Evolutionary conservation across 768 basidiomycete genomes (phyloP).

Genomic region (Imleria badia): DNA sequence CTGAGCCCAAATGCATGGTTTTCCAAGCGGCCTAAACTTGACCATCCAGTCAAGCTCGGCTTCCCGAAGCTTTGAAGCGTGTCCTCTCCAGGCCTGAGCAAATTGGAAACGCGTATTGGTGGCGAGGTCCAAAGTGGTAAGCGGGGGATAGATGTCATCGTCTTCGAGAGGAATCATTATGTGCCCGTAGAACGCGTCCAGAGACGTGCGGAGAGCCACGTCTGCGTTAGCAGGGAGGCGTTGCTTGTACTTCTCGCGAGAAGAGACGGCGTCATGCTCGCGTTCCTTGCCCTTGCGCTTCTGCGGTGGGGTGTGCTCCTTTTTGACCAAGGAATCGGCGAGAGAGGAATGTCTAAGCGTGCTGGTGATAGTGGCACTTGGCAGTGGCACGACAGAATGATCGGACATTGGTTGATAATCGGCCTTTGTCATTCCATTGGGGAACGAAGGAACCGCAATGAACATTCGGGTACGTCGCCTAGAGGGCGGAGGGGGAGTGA

Average conservation of each 20-base stretch:
- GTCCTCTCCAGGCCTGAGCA: conserved; percentile 17
- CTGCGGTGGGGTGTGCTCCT: background rate
- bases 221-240: background rate
- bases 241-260: background rate
- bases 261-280: background rate
- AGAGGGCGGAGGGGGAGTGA: conserved; percentile 27
- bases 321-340: background rate
- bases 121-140: conserved; percentile 14
- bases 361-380: background rate
- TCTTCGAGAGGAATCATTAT: conserved; percentile 15
- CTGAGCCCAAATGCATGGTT: conserved; percentile 1
- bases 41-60: conserved; percentile 5
- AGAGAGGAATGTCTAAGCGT: background rate
- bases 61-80: conserved; percentile 11
- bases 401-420: conserved; percentile 16
- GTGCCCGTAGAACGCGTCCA: conserved; percentile 13
- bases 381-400: background rate
- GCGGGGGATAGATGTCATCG: conserved; percentile 16
- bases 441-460: conserved; percentile 22
- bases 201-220: background rate
- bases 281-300: conserved; percentile 26
- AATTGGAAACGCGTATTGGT: conserved; percentile 28
- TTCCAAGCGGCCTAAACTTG: background rate
- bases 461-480: conserved; percentile 9
- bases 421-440: conserved; percentile 19